Evolutionary conservation across 2,329 filamentous ascomycete species (phyloP).

Genomic region (Grosmannia clavigera): DNA sequence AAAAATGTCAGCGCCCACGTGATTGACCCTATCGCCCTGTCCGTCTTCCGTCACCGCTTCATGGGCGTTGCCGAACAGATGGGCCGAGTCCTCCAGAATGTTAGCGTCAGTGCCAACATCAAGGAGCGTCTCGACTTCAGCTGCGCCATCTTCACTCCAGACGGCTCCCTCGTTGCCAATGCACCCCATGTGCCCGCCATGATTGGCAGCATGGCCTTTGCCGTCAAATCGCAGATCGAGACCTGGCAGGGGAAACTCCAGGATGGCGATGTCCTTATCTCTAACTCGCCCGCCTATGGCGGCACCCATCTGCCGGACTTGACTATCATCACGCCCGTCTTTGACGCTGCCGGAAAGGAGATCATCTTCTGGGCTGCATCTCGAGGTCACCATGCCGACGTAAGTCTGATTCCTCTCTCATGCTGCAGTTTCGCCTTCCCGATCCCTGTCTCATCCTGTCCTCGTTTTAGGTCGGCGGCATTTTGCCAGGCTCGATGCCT

Average conservation of each 20-base stretch:
- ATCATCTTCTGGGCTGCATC: slow-evolving; percentile 76
- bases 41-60: slow-evolving; percentile 61
- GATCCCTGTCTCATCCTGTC: background rate
- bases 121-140: slow-evolving; percentile 75
- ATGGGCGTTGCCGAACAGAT: slow-evolving; percentile 53
- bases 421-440: background rate
- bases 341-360: slow-evolving; percentile 46
- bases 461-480: slow-evolving; percentile 31
- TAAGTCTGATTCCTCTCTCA: background rate
- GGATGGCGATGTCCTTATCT: slow-evolving; percentile 68
- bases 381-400: slow-evolving; percentile 66
- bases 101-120: slow-evolving; percentile 67
- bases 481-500: slow-evolving; percentile 72
- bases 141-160: slow-evolving; percentile 65
- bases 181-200: slow-evolving; percentile 67
- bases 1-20: slow-evolving; percentile 33
- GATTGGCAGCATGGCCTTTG: slow-evolving; percentile 70
- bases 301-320: slow-evolving; percentile 69
- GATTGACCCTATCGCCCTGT: slow-evolving; percentile 58
- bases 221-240: slow-evolving; percentile 62
- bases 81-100: slow-evolving; percentile 68
- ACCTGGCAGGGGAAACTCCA: slow-evolving; percentile 69
- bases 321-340: slow-evolving; percentile 68
- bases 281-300: slow-evolving; percentile 51
- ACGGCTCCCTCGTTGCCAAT: slow-evolving; percentile 65